phyloP scores from a whole-genome alignment of 768 basidiomycete genomes.

The Tulasnella sp. region DNA sequence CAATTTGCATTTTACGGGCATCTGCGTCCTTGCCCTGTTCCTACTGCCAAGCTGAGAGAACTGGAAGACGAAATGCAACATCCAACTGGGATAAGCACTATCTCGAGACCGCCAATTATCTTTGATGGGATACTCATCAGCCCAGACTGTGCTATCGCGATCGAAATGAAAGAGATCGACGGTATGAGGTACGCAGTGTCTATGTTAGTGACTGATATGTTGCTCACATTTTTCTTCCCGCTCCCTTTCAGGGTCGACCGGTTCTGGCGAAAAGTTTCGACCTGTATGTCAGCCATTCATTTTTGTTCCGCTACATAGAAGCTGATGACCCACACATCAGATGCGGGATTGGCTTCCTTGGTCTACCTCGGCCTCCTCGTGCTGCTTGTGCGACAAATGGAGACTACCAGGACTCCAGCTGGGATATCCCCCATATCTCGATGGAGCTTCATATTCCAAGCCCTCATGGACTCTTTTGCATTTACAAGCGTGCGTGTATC shows the following conservation, averaged over 20 bases:
- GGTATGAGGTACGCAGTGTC: conserved; percentile 50
- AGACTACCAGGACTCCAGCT: conserved; percentile 67
- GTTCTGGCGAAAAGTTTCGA: conserved; percentile 69
- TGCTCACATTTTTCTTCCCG: not conserved
- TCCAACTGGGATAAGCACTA: conserved; percentile 64
- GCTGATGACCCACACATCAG: conserved; percentile 34
- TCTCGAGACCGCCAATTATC: conserved; percentile 46
- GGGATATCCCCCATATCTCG: conserved; percentile 70
- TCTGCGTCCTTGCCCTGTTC: conserved; percentile 47
- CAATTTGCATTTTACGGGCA: conserved; percentile 61
- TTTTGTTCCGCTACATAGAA: conserved; percentile 10
- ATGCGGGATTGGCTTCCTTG: conserved; percentile 63
- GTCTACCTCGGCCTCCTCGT: conserved; percentile 58
- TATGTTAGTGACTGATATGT: not conserved
- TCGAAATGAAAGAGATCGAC: conserved; percentile 54
- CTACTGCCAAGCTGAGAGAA: conserved; percentile 52
- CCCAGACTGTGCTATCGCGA: conserved; percentile 69
- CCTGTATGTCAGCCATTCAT: conserved; percentile 34
- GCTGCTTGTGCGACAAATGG: conserved; percentile 66
- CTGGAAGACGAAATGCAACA: conserved; percentile 65
- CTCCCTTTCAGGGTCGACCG: conserved; percentile 30
- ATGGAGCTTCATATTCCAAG: conserved; percentile 75
- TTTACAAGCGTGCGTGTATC: conserved; percentile 55
- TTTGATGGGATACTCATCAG: conserved; percentile 65
- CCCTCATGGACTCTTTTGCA: conserved; percentile 70